Conservation (phyloP, 345 rosid genomes). For the Clarkia xantiana region DNA sequence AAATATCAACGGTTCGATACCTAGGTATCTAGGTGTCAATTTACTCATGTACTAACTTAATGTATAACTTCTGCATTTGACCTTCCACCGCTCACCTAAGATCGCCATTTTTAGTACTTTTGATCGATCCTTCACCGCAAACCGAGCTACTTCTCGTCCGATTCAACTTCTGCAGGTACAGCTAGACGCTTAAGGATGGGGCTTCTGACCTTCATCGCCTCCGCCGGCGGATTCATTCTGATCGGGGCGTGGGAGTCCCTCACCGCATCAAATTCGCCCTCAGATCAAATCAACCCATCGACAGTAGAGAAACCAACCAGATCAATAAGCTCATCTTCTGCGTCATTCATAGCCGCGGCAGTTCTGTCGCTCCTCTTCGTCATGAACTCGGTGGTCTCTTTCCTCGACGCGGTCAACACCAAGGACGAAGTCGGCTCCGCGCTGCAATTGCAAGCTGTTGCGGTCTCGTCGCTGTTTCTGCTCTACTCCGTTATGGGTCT, state of each 20-base stretch:
- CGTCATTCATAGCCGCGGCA: slow-evolving; percentile 14
- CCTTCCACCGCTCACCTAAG: too few relatives aligned
- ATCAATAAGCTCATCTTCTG: slow-evolving; percentile 6
- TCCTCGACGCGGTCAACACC: slow-evolving; percentile 34
- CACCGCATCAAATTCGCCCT: slow-evolving; percentile 11
- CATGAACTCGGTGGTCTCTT: slow-evolving; percentile 39
- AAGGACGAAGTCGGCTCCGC: slow-evolving; percentile 50
- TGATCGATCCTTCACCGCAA: too few relatives aligned
- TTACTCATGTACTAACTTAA: too few relatives aligned
- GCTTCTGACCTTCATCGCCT: slow-evolving; percentile 26
- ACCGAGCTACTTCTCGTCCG: too few relatives aligned
- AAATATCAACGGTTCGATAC: too few relatives aligned
- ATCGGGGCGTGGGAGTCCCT: slow-evolving; percentile 50
- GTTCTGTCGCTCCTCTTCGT: slow-evolving; percentile 37
- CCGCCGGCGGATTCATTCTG: slow-evolving; percentile 51
- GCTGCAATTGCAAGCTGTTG: slow-evolving; percentile 54
- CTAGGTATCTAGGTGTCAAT: too few relatives aligned
- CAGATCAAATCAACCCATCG: slow-evolving; percentile 16
- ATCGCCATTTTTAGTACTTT: too few relatives aligned
- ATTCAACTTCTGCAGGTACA: too few relatives aligned
- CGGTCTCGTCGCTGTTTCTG: slow-evolving; percentile 41
- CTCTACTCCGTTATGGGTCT: slow-evolving; percentile 45
- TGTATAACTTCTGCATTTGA: too few relatives aligned
- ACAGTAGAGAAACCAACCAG: slow-evolving; percentile 5
- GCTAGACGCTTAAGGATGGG: slow-evolving; percentile 25